Conservation (phyloP, 441 rosid species). For the California macrophylla region DNA sequence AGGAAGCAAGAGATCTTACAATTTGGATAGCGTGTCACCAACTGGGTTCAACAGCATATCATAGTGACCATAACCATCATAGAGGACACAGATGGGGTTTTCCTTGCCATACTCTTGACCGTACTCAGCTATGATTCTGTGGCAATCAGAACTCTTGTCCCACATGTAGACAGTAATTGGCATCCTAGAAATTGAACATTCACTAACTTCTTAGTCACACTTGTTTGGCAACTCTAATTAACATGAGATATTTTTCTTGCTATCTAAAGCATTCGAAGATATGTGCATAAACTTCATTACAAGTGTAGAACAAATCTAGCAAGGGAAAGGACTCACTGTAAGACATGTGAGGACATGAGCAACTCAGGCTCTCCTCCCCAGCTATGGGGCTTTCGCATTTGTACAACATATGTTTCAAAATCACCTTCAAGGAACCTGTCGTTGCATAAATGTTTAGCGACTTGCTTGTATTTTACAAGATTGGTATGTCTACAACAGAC, state of each 20-base stretch:
- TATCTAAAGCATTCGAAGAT: not conserved
- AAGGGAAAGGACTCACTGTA: conserved; percentile 27
- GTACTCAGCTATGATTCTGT: conserved; percentile 48
- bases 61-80: conserved; percentile 57
- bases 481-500: not conserved
- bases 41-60: conserved; percentile 35
- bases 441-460: conserved; percentile 8
- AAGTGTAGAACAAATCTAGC: not conserved
- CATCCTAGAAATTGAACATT: conserved; percentile 25
- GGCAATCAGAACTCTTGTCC: conserved; percentile 30
- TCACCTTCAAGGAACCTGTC: conserved; percentile 59
- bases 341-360: conserved; percentile 65
- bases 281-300: not conserved
- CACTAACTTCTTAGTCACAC: not conserved
- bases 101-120: conserved; percentile 53
- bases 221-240: not conserved
- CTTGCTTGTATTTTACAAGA: not conserved
- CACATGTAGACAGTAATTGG: conserved; percentile 53
- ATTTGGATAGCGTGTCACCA: conserved; percentile 22
- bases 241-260: not conserved
- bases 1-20: conserved; percentile 31
- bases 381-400: conserved; percentile 52
- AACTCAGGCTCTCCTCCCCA: conserved; percentile 84
- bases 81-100: conserved; percentile 47
- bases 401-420: conserved; percentile 44